phyloP scores from a whole-genome alignment of 495 filamentous ascomycete species.

The Tuber calosporum region DNA sequence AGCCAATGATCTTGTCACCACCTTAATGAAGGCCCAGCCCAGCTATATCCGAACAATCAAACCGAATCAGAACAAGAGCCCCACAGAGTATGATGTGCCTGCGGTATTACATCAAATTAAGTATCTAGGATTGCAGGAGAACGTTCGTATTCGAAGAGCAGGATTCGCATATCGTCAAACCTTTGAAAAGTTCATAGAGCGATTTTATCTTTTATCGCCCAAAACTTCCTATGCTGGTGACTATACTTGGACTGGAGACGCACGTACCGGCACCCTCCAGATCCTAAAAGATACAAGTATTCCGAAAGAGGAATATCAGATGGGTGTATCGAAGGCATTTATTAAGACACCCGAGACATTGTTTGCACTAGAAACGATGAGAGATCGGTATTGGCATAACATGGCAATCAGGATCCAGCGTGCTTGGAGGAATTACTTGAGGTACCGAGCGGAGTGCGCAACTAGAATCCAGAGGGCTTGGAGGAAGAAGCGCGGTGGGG shows the following conservation, averaged over 20 bases:
- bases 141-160: slow-evolving; percentile 92
- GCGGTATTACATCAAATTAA: slow-evolving; percentile 99
- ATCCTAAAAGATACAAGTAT: slow-evolving; percentile 95
- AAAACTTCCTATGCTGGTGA: slow-evolving; percentile 94
- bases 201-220: slow-evolving; percentile 91
- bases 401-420: slow-evolving; percentile 98
- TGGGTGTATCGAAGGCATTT: slow-evolving; percentile 95
- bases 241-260: slow-evolving; percentile 88
- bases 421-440: slow-evolving; percentile 91
- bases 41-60: slow-evolving; percentile 99
- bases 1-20: slow-evolving; percentile 89
- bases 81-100: slow-evolving; percentile 76
- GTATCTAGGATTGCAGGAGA: slow-evolving; percentile 96
- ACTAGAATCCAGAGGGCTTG: slow-evolving; percentile 92
- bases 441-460: slow-evolving; percentile 85
- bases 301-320: slow-evolving; percentile 88
- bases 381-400: slow-evolving; percentile 97
- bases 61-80: slow-evolving; percentile 96
- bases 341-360: slow-evolving; percentile 98
- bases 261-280: slow-evolving; percentile 77
- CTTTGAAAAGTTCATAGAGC: slow-evolving; percentile 96
- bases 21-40: slow-evolving; percentile 92
- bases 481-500: slow-evolving; percentile 79
- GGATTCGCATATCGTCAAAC: slow-evolving; percentile 97
- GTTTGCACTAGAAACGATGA: slow-evolving; percentile 95